phyloP scores from a whole-genome alignment of 768 basidiomycete species.

The Boletellus ananiceps region DNA sequence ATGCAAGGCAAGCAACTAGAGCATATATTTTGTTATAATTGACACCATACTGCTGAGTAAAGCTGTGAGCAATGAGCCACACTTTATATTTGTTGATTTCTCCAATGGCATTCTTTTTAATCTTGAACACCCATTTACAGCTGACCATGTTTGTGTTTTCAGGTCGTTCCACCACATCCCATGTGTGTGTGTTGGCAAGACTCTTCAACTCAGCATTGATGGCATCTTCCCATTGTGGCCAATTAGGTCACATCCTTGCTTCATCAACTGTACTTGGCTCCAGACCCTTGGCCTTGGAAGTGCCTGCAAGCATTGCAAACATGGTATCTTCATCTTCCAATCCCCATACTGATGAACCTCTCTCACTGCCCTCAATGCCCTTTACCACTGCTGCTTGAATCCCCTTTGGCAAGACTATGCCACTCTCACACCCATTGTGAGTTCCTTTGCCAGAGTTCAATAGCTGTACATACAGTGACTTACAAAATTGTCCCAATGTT shows the following conservation, averaged over 20 bases:
- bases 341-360: background rate
- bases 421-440: too few relatives aligned
- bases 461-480: too few relatives aligned
- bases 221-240: background rate
- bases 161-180: background rate
- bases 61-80: background rate
- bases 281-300: background rate
- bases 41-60: background rate
- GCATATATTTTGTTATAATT: slow-evolving; percentile 1
- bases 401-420: too few relatives aligned
- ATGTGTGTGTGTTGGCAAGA: background rate
- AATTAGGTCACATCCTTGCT: background rate
- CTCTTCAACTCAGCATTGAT: background rate
- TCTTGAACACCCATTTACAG: slow-evolving; percentile 4
- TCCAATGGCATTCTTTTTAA: background rate
- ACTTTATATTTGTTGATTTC: background rate
- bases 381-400: too few relatives aligned
- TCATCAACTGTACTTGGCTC: slow-evolving; percentile 1
- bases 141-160: background rate
- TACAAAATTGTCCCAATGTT: too few relatives aligned
- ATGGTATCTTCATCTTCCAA: background rate
- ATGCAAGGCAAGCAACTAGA: background rate
- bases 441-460: too few relatives aligned
- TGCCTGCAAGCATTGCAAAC: background rate
- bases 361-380: too few relatives aligned